A percentile compares a stretch with the other conserved stretches of the same genome.
phyloP scores from a whole-genome alignment of 1,139 yeast species.

The Pichia sp. region DNA sequence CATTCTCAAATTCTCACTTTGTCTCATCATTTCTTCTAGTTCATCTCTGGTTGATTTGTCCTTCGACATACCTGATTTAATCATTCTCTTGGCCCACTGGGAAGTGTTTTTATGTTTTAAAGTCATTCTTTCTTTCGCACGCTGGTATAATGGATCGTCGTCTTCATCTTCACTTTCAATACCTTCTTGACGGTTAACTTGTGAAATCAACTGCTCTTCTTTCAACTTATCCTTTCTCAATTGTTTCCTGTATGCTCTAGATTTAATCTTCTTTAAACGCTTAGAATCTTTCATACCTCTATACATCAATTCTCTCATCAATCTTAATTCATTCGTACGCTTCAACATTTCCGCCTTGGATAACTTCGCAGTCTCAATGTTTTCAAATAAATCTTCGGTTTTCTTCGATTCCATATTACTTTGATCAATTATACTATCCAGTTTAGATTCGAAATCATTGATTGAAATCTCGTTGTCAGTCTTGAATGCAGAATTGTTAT shows the following conservation, averaged over 20 bases:
- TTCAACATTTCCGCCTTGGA: slow-evolving; percentile 72
- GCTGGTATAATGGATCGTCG: slow-evolving; percentile 59
- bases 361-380: slow-evolving; percentile 74
- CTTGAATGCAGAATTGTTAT: slow-evolving; percentile 41
- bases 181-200: slow-evolving; percentile 32
- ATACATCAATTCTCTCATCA: slow-evolving; percentile 94
- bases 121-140: slow-evolving; percentile 91
- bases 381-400: slow-evolving; percentile 72
- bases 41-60: slow-evolving; percentile 80
- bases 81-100: slow-evolving; percentile 88
- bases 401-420: slow-evolving; percentile 71
- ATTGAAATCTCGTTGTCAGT: slow-evolving; percentile 41
- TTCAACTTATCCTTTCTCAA: slow-evolving; percentile 77
- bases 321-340: slow-evolving; percentile 76
- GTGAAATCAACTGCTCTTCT: slow-evolving; percentile 51
- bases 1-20: slow-evolving; percentile 69
- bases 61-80: slow-evolving; percentile 82
- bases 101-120: slow-evolving; percentile 82
- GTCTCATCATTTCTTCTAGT: slow-evolving; percentile 87
- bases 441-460: slow-evolving; percentile 61
- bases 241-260: slow-evolving; percentile 80
- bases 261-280: slow-evolving; percentile 88
- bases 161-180: slow-evolving; percentile 37
- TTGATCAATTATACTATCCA: slow-evolving; percentile 50
- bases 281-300: slow-evolving; percentile 88